phyloP scores from a whole-genome alignment of 768 basidiomycete genomes.

The Lentinula sp. region DNA sequence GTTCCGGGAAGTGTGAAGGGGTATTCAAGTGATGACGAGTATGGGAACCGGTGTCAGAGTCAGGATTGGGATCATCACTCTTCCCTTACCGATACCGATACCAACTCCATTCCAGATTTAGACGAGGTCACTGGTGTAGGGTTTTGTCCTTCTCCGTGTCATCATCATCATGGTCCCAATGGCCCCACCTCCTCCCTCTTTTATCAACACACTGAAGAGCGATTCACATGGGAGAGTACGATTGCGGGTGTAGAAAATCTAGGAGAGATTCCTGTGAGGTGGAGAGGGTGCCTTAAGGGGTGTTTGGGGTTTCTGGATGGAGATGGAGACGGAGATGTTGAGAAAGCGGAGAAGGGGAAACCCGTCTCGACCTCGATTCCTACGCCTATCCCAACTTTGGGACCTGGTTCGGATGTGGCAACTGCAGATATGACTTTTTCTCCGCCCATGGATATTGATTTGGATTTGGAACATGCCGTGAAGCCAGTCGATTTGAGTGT shows the following conservation, averaged over 20 bases:
- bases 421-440: no score
- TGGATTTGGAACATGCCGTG: not conserved
- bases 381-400: no score
- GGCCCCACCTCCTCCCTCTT: conserved; percentile 31
- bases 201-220: conserved; percentile 51
- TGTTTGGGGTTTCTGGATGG: conserved; percentile 57
- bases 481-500: not conserved
- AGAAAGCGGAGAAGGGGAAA: not conserved
- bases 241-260: conserved; percentile 50
- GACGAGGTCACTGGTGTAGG: conserved; percentile 29
- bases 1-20: conserved; percentile 9
- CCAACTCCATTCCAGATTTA: not conserved
- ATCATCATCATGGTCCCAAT: conserved; percentile 12
- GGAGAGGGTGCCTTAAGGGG: conserved; percentile 62
- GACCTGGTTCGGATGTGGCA: no score
- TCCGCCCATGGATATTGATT: not conserved
- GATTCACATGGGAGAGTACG: conserved; percentile 57
- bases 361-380: no score
- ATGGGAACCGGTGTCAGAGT: no score
- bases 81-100: not conserved
- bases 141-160: conserved; percentile 44
- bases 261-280: conserved; percentile 51
- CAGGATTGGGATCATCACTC: no score
- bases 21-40: not conserved
- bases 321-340: not conserved